Evolutionary conservation across 805 yeast species (phyloP).

Genomic region (Cyberlindnera suaveolens): DNA sequence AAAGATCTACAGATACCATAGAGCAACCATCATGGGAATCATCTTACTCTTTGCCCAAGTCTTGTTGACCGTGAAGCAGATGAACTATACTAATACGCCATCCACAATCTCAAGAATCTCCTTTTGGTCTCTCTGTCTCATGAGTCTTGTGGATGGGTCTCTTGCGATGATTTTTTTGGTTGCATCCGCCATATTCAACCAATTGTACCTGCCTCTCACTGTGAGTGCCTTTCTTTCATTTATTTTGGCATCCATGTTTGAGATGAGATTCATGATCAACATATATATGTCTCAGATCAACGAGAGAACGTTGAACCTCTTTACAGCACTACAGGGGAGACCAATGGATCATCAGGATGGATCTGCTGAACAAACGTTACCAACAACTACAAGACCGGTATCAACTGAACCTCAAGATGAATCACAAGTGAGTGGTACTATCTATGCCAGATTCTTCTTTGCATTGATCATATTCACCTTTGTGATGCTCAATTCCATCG

Average conservation of each 20-base stretch:
- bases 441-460: constrained; percentile 53
- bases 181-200: constrained; percentile 46
- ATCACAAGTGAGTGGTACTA: constrained; percentile 47
- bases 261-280: constrained; percentile 62
- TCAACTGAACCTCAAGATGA: constrained; percentile 35
- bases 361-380: constrained; percentile 8
- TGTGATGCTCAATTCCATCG: constrained; percentile 45
- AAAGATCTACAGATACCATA: constrained; percentile 20
- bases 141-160: constrained; percentile 65
- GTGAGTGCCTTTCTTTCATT: constrained; percentile 66
- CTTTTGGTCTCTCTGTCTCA: constrained; percentile 57
- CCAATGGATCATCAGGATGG: constrained; percentile 30
- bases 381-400: constrained; percentile 19
- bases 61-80: constrained; percentile 45
- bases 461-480: constrained; percentile 48
- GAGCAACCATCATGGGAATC: constrained; percentile 13
- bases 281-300: constrained; percentile 67
- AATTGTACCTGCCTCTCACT: constrained; percentile 59
- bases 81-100: constrained; percentile 69
- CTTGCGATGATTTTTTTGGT: constrained; percentile 57
- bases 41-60: constrained; percentile 24
- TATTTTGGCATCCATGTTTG: constrained; percentile 66
- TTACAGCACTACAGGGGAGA: constrained; percentile 61
- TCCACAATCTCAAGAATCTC: constrained; percentile 72
- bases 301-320: constrained; percentile 59